Evolutionary conservation across 1,139 yeast genomes (phyloP), one percentile per base, ranked within the genome.

Genomic region (Debaryomycetaceae sp.): DNA sequence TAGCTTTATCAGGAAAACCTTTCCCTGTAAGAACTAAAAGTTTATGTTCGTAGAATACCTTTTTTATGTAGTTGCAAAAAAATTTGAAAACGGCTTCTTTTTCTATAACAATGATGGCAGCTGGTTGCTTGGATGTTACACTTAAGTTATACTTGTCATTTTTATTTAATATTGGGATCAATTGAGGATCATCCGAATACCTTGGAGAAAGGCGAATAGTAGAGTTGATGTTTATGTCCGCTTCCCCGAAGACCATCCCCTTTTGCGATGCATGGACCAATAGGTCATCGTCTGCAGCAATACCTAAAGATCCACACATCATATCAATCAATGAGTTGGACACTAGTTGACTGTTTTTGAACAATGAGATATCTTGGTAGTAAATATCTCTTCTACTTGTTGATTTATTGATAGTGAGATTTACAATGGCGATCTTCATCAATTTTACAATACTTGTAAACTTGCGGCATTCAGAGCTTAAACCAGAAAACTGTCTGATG

Each of bases 371-470:
- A 52, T 84, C 84, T 42, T 73, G 74, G 55, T 86, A 86, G 58
- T 69, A 86, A 0, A 86, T 46, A 49, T 85, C 91, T 44, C 95
- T 61, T 42, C 73, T 70, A 0, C 91, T 81, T 0, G 75, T 67
- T 2, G 50, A 45, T 11, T 51, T 51, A 3, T 39, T 35, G 11
- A 41, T 45, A 8, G 31, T 17, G 14, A 61, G 41, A 33, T 64
- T 65, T 6, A 46, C 35, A 2, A 51, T 46, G 17, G 59, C 40
- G 6, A 53, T 37, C 38, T 51, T 51, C 17, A 59, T 38, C 8
- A 55, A 39, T 36, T 50, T 58, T n/a, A 59, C 40, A 4, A 53
- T 36, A 14, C 51, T 42, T 9, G 53, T 38, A 35, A 53, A 51
- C 11, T 39, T 39, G 13, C 44, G 40, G 4, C 42, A 34, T 22